A percentile compares a stretch with the other conserved stretches of the same genome.
Evolutionary conservation across 2,329 filamentous ascomycete species (phyloP).

Genomic region (Dichotomopilus funicola): DNA sequence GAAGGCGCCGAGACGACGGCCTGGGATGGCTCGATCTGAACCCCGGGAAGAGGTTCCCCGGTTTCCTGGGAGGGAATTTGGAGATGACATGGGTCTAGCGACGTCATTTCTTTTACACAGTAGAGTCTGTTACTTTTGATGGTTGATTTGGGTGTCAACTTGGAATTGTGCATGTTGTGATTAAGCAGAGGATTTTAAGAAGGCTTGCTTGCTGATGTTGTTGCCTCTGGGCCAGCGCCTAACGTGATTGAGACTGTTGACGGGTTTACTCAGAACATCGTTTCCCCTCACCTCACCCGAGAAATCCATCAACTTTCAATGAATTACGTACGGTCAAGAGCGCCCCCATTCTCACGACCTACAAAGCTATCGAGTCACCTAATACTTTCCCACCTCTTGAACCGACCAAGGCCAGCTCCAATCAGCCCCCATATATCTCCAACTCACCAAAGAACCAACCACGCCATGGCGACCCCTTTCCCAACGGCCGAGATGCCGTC

Average conservation of each 20-base stretch:
- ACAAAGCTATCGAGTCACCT: background rate
- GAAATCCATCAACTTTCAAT: background rate
- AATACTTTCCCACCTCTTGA: background rate
- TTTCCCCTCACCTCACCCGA: slow-evolving; percentile 13
- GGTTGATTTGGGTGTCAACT: too few species aligned
- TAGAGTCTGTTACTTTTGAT: too few species aligned
- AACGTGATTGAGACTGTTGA: too few species aligned
- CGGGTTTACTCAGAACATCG: background rate
- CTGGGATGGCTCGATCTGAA: background rate
- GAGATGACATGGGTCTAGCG: background rate
- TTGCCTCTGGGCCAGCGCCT: too few species aligned
- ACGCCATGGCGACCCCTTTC: slow-evolving; percentile 5
- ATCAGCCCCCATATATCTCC: background rate
- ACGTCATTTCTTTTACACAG: background rate
- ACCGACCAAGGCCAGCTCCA: too few species aligned
- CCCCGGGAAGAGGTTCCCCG: slow-evolving; percentile 16
- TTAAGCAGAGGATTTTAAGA: too few species aligned
- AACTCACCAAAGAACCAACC: background rate
- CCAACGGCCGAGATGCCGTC: slow-evolving; percentile 39
- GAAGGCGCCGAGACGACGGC: background rate
- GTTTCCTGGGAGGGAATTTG: background rate
- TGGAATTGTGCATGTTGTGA: too few species aligned
- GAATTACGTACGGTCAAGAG: background rate
- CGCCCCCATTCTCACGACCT: background rate
- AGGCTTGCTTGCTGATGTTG: too few species aligned